Percentiles rank a stretch among this genome's conserved stretches.
These are phyloP conservation scores for Nakazawaea holstii DNA, from an alignment of 805 yeast species.

Conservation along the genomic window DNA sequence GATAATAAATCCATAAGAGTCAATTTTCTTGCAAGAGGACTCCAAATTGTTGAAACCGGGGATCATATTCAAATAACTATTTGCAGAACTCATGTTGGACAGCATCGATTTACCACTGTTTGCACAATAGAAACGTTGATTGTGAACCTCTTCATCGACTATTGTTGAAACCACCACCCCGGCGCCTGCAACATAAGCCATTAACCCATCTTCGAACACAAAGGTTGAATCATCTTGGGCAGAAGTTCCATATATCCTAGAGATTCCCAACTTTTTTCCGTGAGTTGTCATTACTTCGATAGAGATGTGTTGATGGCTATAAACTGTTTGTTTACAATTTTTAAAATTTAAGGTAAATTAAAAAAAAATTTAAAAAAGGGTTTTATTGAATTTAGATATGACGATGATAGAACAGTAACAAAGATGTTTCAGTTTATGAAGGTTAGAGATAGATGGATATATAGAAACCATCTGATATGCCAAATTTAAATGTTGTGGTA, in stretches of 20 bases:
- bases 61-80: conserved; percentile 27
- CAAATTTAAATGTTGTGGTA: too few species aligned
- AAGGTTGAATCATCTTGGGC: conserved; percentile 36
- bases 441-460: too few species aligned
- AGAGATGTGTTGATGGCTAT: background rate
- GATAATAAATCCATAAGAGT: conserved; percentile 31
- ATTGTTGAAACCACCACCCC: conserved; percentile 49
- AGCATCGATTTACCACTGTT: conserved; percentile 20
- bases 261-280: conserved; percentile 19
- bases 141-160: conserved; percentile 15
- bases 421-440: too few species aligned
- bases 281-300: background rate
- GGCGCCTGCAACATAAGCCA: conserved; percentile 56
- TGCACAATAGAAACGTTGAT: conserved; percentile 51
- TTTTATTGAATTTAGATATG: too few species aligned
- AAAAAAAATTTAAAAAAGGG: too few species aligned
- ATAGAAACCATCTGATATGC: too few species aligned
- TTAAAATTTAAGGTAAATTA: too few species aligned
- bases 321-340: background rate
- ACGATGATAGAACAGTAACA: too few species aligned
- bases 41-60: conserved; percentile 7
- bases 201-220: conserved; percentile 29
- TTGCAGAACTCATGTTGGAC: conserved; percentile 16
- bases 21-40: conserved; percentile 16
- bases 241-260: conserved; percentile 42